Evolutionary conservation across 2,329 filamentous ascomycete genomes (phyloP).

Genomic region (Pezicula rhizophila): DNA sequence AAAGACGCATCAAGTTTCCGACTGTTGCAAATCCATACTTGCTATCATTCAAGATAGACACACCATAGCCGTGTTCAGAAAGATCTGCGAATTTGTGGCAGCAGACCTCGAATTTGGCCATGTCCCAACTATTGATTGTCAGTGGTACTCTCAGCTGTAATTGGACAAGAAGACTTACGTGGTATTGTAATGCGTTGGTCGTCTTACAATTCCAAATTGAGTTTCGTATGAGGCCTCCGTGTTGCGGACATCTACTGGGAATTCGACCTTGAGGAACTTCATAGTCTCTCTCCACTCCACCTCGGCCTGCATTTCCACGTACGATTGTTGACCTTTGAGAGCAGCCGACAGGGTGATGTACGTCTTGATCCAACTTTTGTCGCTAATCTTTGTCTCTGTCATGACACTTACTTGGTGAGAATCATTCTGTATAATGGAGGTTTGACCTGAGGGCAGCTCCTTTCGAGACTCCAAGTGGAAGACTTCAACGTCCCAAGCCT

Average conservation of each 20-base stretch:
- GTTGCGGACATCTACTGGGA: slow-evolving; percentile 85
- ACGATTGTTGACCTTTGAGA: slow-evolving; percentile 57
- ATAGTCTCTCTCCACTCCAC: slow-evolving; percentile 97
- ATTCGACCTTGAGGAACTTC: slow-evolving; percentile 98
- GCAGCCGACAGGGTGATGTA: slow-evolving; percentile 74
- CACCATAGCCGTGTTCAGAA: slow-evolving; percentile 80
- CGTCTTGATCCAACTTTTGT: slow-evolving; percentile 78
- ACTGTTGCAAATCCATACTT: slow-evolving; percentile 94
- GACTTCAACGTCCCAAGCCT: slow-evolving; percentile 97
- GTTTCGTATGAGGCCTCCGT: slow-evolving; percentile 94
- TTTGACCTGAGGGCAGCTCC: slow-evolving; percentile 63
- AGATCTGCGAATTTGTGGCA: slow-evolving; percentile 92
- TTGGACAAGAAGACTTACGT: slow-evolving; percentile 39
- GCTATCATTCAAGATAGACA: slow-evolving; percentile 89
- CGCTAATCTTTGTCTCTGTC: slow-evolving; percentile 82
- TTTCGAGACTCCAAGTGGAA: slow-evolving; percentile 85
- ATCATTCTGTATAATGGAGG: slow-evolving; percentile 64
- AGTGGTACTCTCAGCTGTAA: slow-evolving; percentile 12
- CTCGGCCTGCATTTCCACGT: slow-evolving; percentile 73
- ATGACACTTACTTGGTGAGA: slow-evolving; percentile 74
- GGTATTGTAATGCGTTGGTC: slow-evolving; percentile 97
- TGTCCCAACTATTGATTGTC: slow-evolving; percentile 63
- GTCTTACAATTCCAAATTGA: slow-evolving; percentile 80
- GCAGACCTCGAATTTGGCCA: slow-evolving; percentile 97
- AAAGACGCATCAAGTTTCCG: slow-evolving; percentile 84